Evolutionary conservation across 345 rosid species (phyloP), one percentile per base, ranked within the genome.

Genomic region (Camelina sativa): DNA sequence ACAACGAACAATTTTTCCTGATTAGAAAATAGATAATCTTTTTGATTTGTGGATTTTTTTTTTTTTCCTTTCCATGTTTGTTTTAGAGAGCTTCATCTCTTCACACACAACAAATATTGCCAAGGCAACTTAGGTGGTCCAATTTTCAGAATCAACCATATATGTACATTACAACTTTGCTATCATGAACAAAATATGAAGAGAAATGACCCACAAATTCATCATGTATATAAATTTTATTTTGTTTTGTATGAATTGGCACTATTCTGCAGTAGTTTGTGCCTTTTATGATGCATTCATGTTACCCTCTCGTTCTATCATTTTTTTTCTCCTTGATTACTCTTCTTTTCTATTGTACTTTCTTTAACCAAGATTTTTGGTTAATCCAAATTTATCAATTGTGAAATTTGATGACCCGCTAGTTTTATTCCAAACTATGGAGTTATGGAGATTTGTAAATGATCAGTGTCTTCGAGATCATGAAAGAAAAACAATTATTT

Each of bases 171-270:
- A n/a, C 62, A 76, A 67, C 60, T 64, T 44, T 60, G 65, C 52
- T 58, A 44, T 28, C 30, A 28, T 55, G 19, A 69, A 63, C 72
- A 69, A 69, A 54, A 34, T 4, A 16, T 46, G 60, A 67, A 67
- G 61, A 17, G 53, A 22, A 62, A 62, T 46, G 75, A 69, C 80
- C 80, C 71, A 76, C 80, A 76, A 63, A 38, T 63, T 76, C 59
- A 76, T 54, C 70, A 69, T 76, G 37, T 46, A 44, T 70, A n/a
- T 70, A 70, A 35, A 47, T 76, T 30, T 46, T 19, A 19, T 55
- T 76, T 76, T 75, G 79, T 75, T 75, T 69, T 69, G 79, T 46
- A 76, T 69, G 70, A 62, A 62, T 62, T 76, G 70, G 69, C 74
- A 19, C 34, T 55, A 63, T 47, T 55, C 54, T 70, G 35, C 52